These are phyloP conservation scores for Stachybotrys elegans DNA, from an alignment of 2,329 filamentous ascomycete genomes.

Conservation along the genomic window DNA sequence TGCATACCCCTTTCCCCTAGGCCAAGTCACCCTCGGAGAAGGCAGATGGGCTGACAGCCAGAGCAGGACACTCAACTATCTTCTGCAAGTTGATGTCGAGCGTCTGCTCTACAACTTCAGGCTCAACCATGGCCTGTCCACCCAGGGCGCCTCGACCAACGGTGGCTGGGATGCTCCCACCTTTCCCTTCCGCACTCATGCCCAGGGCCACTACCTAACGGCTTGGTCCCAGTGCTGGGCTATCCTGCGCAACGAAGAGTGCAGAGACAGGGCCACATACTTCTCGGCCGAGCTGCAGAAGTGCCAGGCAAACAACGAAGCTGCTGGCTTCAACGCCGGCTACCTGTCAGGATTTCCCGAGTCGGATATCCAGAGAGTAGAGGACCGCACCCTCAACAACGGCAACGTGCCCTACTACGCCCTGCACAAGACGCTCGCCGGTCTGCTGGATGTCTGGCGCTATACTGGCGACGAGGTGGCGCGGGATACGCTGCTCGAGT, in stretches of 20 bases:
- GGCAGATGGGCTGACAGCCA: conserved; percentile 29
- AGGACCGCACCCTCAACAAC: conserved; percentile 35
- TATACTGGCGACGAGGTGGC: conserved; percentile 36
- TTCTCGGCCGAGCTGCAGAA: conserved; percentile 43
- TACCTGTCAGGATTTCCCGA: conserved; percentile 49
- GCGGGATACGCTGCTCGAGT: conserved; percentile 33
- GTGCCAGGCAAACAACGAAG: conserved; percentile 44
- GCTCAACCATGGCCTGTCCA: conserved; percentile 38
- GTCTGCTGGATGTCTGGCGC: conserved; percentile 45
- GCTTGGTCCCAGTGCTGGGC: conserved; percentile 47
- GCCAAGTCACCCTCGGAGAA: conserved; percentile 5
- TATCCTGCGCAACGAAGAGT: conserved; percentile 33
- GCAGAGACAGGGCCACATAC: conserved; percentile 37
- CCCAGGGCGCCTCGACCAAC: conserved; percentile 37
- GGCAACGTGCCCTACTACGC: conserved; percentile 51
- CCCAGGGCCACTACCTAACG: conserved; percentile 46
- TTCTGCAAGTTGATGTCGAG: conserved; percentile 39
- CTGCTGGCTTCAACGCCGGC: conserved; percentile 36
- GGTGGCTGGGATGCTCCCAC: conserved; percentile 50
- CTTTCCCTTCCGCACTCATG: conserved; percentile 47
- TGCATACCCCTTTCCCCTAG: conserved; percentile 1
- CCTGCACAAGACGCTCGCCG: conserved; percentile 49
- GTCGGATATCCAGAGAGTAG: conserved; percentile 40
- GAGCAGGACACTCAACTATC: conserved; percentile 39
- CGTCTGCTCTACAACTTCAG: conserved; percentile 45